Evolutionary conservation across 2,329 filamentous ascomycete genomes (phyloP), one percentile per base, ranked within the genome.

Genomic region (Cadophora sp.): DNA sequence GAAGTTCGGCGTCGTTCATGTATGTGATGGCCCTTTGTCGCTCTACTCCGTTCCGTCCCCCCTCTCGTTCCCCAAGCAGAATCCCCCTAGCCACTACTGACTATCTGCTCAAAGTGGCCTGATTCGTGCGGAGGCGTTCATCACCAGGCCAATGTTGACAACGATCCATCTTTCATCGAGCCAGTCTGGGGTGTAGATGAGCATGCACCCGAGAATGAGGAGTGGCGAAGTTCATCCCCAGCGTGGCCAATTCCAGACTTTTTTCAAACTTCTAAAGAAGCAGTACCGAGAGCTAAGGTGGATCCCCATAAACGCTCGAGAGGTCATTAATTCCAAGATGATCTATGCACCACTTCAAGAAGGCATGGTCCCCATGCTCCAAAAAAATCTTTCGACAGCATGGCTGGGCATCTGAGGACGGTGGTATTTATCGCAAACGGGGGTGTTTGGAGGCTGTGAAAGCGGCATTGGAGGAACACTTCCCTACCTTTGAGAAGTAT

Each of bases 1-100:
- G 33, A 64, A 75, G 48, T 71, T 74, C 11, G 74, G 76, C n/a
- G 64, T 75, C 47, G 55, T 75, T 27, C 68, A 77, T 66, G 22
- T 50, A 27, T 24, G 22, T 50, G 6, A 24, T 27, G 20, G 22
- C 22, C 20, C 20, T 27, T 22, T 22, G 22, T 20, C 14, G 22
- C 16, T 43, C 11, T 3, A 43, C 11, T 43, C 39, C 16, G 11
- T 13, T 9, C 11, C 39, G 3, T 43, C 11, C 16, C 11, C 39
- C 11, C 39, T 43, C 39, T 11, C 2, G 16, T 11, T 43, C 39
- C 11, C 39, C 11, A 43, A 18, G 39, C 11, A 13, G 39, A 43
- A 43, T 4, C 16, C 27, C 27, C 27, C 27, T 30, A 30, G 39
- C 11, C 39, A 18, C 11, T 43, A 14, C 39, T 14, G 39, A 43